Evolutionary conservation across 106 monocot genomes (phyloP), one percentile per base, ranked within the genome.

Genomic region (Phalaenopsis aphrodite): DNA sequence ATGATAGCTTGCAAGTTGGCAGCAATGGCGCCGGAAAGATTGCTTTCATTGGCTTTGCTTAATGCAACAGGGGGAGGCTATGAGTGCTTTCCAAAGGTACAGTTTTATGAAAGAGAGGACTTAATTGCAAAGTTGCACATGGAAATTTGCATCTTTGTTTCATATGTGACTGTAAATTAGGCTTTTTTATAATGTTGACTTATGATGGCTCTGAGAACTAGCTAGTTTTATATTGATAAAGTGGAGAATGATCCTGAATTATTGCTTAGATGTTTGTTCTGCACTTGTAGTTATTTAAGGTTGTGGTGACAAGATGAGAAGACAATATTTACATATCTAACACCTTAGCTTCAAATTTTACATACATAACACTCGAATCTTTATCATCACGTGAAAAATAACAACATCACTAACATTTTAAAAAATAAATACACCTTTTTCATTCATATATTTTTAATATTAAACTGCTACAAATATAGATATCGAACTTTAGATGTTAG

Each of bases 1-100:
- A 99, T 99, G 98, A 91, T 99, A 79, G 89, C 94, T 74, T 99
- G 92, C 83, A 99, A 99, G 71, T 83, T 99, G 84, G 94, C 98
- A 79, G 90, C 88, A 57, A 81, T 93, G 79, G 92, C 93, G 14
- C 91, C 98, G 19, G 88, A 91, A 8, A 89, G 98, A 79, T 46
- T 99, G 49, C 85, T 79, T 74, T 99, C 98, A 19, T 78, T 99
- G 80, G 98, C 92, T 41, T 84, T 99, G 89, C 93, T 99, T 23
- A 99, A 99, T 88, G 94, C 82, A 19, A 99, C 92, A 61, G 98
- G 98, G 16, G 98, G 98, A 82, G 98, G 98, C 52, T 94, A 87
- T 55, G 86, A 99, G 75, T 99, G 98, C 79, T 89, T 99, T 56
- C 98, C 98, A 67, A 94, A 93, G 88, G 98, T 92, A 81, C n/a